Percentiles rank a stretch among this genome's conserved stretches.
These are phyloP conservation scores for Artomyces pyxidatus DNA, from an alignment of 768 basidiomycete species.

Conservation along the genomic window DNA sequence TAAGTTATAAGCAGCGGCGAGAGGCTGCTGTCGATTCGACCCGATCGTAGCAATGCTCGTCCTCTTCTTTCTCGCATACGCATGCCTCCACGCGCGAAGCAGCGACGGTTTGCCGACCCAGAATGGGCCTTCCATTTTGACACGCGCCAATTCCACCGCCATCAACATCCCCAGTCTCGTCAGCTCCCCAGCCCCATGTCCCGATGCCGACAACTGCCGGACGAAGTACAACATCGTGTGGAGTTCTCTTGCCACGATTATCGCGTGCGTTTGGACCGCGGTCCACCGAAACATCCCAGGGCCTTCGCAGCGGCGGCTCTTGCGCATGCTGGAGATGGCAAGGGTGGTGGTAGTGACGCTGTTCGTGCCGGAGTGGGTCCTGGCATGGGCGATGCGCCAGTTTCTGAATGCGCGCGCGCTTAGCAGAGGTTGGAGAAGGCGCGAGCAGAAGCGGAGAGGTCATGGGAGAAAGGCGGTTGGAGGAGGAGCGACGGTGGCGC, in stretches of 20 bases:
- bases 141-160: neutral
- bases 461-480: neutral
- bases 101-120: neutral
- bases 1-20: too few relatives aligned
- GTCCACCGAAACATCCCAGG: conserved; percentile 26
- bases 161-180: too few relatives aligned
- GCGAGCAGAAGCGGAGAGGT: neutral
- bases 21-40: too few relatives aligned
- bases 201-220: neutral
- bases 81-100: neutral
- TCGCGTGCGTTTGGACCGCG: conserved; percentile 25
- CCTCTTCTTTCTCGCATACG: neutral
- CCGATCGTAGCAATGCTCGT: too few relatives aligned
- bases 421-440: neutral
- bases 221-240: conserved; percentile 16
- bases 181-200: neutral
- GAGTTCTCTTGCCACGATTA: conserved; percentile 21
- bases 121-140: too few relatives aligned
- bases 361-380: neutral
- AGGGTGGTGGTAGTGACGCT: neutral
- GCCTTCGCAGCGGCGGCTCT: neutral
- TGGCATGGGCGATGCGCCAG: neutral
- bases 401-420: neutral
- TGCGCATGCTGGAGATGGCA: neutral
- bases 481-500: neutral